Evolutionary conservation across 2,329 filamentous ascomycete species (phyloP), one percentile per base, ranked within the genome.

Genomic region (Penicillium corylophilum): DNA sequence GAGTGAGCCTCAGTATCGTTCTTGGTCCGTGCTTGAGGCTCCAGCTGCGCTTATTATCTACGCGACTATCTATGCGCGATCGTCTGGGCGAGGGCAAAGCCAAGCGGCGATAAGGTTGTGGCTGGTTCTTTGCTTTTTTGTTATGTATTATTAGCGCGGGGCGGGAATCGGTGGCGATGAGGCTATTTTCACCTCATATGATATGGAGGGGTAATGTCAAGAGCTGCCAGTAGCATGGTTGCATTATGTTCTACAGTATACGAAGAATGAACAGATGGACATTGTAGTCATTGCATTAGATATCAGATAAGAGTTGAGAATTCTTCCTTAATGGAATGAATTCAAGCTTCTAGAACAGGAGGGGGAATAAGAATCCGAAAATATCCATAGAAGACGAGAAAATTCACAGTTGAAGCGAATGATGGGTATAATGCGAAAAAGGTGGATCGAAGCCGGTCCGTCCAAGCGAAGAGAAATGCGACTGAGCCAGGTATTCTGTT

Each of bases 391-490:
- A 44, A 50, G 41, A 28, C 3, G 40, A 39, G 4, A 22, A 22
- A 38, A 50, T 50, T 13, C 20, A 41, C 18, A 38, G 35, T 38
- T 38, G 39, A 41, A 41, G 39, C 39, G 39, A 40, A 26, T 24
- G 13, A 48, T 55, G 57, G 57, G 57, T 60, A 60, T 60, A 51
- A 50, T 58, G 57, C 57, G n/a, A n/a, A 49, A 48, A 43, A 29
- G 31, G 38, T 39, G 38, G 41, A 57, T 44, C 43, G 44, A 54
- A 55, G 26, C 44, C 49, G 38, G 50, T 52, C 48, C 53, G 49
- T 51, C 48, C 44, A 31, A 58, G 44, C 43, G 22, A 56, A 48
- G 50, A 26, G 13, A 41, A 51, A 52, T 52, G 53, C 46, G 48
- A 50, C 29, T 6, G 18, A 48, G 46, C 46, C 38, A 36, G 39